Conservation (phyloP, 306 rosid species). For the Cucurbita ficifolia region DNA sequence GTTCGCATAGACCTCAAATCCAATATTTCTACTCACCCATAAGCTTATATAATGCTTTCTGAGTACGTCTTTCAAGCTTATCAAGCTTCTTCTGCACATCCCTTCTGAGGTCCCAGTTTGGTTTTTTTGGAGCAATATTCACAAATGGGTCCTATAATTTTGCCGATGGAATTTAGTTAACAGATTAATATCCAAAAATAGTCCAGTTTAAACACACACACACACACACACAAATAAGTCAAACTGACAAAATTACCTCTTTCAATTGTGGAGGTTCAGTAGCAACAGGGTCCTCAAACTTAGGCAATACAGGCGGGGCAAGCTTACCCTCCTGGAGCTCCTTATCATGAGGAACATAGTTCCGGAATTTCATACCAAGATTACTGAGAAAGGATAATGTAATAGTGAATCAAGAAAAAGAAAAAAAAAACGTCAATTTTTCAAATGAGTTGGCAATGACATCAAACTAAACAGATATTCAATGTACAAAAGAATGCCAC, state of each 20-base stretch:
- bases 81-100: conserved; percentile 96
- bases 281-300: conserved; percentile 79
- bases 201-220: not conserved
- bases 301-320: conserved; percentile 58
- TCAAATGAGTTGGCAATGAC: not conserved
- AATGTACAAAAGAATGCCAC: not conserved
- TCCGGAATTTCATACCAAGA: conserved; percentile 65
- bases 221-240: not conserved
- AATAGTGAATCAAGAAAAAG: not conserved
- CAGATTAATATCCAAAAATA: not conserved
- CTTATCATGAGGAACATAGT: conserved; percentile 89
- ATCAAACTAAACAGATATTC: not conserved
- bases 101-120: conserved; percentile 89
- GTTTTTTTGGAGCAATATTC: conserved; percentile 93
- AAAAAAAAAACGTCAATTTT: not conserved
- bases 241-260: conserved; percentile 22
- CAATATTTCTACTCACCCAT: not conserved
- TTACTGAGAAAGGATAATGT: conserved; percentile 18
- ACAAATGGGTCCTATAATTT: conserved; percentile 65
- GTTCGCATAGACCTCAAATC: not conserved
- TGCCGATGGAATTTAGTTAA: not conserved
- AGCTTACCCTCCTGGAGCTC: conserved; percentile 76
- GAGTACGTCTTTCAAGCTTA: conserved; percentile 83
- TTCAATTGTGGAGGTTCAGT: conserved; percentile 37
- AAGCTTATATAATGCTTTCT: conserved; percentile 64